Conservation (phyloP, 1,284 basidiomycete species). For the Xerocomus minutiporus region DNA sequence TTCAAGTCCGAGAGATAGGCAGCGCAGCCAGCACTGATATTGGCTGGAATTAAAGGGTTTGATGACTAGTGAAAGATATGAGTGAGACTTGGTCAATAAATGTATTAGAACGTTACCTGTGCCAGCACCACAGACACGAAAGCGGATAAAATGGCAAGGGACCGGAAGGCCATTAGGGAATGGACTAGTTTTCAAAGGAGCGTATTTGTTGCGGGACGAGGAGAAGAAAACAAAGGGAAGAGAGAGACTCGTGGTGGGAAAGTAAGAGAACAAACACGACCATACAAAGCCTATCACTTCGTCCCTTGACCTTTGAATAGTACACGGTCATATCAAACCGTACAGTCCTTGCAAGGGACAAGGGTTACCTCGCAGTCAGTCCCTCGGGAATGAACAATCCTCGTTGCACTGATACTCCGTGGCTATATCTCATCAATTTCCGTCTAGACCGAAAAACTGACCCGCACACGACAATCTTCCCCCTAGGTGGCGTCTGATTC, state of each 20-base stretch:
- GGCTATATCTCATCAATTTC: too few relatives aligned
- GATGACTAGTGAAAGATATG: slow-evolving; percentile 12
- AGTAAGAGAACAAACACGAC: neutral
- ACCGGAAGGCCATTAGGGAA: slow-evolving; percentile 24
- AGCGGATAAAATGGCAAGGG: slow-evolving; percentile 22
- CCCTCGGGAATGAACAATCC: too few relatives aligned
- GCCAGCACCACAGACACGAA: slow-evolving; percentile 19
- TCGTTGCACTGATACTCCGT: too few relatives aligned
- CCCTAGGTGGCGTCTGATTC: too few relatives aligned
- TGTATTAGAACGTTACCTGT: slow-evolving; percentile 16
- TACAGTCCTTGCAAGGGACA: too few relatives aligned
- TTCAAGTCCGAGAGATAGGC: slow-evolving; percentile 63
- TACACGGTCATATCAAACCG: too few relatives aligned
- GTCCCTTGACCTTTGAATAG: too few relatives aligned
- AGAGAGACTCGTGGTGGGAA: neutral
- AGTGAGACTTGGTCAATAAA: too few relatives aligned
- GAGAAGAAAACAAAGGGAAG: neutral
- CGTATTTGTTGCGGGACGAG: slow-evolving; percentile 4
- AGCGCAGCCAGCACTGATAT: slow-evolving; percentile 56
- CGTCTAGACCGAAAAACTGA: too few relatives aligned
- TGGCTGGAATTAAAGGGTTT: slow-evolving; percentile 56
- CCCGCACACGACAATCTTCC: too few relatives aligned
- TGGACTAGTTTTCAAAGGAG: slow-evolving; percentile 16
- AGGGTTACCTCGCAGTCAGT: too few relatives aligned
- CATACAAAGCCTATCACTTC: neutral